Evolutionary conservation across 2,329 filamentous ascomycete species (phyloP).

Genomic region (Epichloe uncinata): DNA sequence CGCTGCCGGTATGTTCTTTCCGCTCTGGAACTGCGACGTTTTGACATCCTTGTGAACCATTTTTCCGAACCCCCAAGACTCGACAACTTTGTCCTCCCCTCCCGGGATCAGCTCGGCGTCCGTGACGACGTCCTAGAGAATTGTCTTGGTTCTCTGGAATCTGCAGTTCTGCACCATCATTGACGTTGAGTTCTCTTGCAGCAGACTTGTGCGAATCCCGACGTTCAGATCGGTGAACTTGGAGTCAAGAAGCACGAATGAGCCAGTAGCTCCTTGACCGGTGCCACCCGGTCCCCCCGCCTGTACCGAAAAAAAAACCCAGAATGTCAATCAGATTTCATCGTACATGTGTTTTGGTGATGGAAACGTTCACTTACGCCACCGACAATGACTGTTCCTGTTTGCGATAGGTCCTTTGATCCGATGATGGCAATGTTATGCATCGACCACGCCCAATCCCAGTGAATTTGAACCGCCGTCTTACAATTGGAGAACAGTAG

Average conservation of each 20-base stretch:
- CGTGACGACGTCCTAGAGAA: neutral
- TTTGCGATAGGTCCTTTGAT: slow-evolving; percentile 1
- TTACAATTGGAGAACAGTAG: slow-evolving; percentile 51
- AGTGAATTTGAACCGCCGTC: slow-evolving; percentile 54
- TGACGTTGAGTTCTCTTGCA: slow-evolving; percentile 8
- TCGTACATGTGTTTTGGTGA: too few relatives aligned
- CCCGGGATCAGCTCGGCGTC: neutral
- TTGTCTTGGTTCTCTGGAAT: neutral
- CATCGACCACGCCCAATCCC: slow-evolving; percentile 57
- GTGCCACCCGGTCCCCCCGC: neutral
- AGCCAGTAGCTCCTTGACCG: slow-evolving; percentile 9
- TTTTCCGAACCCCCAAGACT: slow-evolving; percentile 1
- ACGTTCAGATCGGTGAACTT: neutral
- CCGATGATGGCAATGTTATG: slow-evolving; percentile 40
- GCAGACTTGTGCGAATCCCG: slow-evolving; percentile 1
- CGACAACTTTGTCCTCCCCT: neutral
- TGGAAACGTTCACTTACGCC: neutral
- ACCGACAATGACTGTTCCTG: slow-evolving; percentile 1
- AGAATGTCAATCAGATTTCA: too few relatives aligned
- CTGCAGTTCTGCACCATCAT: slow-evolving; percentile 6
- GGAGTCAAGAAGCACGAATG: slow-evolving; percentile 1
- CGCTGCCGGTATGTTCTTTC: neutral
- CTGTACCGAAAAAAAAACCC: neutral
- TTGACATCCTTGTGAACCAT: neutral
- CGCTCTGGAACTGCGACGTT: neutral